Percentiles rank a stretch among this genome's conserved stretches.
Conservation (phyloP, 805 yeast genomes). For the Clavispora fructus region DNA sequence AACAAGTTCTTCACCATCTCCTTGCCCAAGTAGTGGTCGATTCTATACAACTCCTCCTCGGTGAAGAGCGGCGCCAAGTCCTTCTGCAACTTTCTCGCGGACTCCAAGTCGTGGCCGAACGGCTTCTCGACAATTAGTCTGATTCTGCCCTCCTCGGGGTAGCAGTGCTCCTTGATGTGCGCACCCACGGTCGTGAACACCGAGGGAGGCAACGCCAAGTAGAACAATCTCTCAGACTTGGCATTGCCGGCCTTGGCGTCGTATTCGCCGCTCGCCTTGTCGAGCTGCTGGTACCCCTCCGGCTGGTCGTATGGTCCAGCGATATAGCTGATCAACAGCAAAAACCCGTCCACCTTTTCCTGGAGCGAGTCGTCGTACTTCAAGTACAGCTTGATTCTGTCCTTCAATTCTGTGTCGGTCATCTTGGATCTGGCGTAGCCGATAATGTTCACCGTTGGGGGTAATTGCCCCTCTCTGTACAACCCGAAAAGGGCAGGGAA, state of each 20-base stretch:
- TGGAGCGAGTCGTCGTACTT: constrained; percentile 43
- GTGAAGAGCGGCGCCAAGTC: constrained; percentile 79
- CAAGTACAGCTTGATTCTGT: constrained; percentile 61
- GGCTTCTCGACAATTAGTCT: constrained; percentile 95
- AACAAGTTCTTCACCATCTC: constrained; percentile 95
- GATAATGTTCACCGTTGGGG: constrained; percentile 63
- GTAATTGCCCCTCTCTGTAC: constrained; percentile 60
- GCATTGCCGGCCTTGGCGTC: constrained; percentile 45
- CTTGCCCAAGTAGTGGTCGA: constrained; percentile 96
- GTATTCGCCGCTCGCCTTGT: constrained; percentile 48
- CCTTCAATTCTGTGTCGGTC: constrained; percentile 58
- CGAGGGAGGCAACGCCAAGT: constrained; percentile 92
- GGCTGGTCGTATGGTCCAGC: constrained; percentile 76
- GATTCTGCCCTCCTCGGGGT: constrained; percentile 54
- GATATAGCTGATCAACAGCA: constrained; percentile 60
- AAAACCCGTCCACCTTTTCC: constrained; percentile 54
- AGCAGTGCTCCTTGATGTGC: constrained; percentile 62
- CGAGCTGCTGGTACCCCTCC: constrained; percentile 64
- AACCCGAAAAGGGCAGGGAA: constrained; percentile 82
- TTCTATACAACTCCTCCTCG: constrained; percentile 90
- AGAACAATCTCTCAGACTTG: constrained; percentile 75
- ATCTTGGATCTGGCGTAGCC: constrained; percentile 91
- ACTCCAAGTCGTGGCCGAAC: constrained; percentile 84
- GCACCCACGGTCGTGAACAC: constrained; percentile 78
- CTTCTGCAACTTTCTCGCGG: constrained; percentile 71